Conservation (phyloP, 306 rosid species). For the Trichosanthes truncata region DNA sequence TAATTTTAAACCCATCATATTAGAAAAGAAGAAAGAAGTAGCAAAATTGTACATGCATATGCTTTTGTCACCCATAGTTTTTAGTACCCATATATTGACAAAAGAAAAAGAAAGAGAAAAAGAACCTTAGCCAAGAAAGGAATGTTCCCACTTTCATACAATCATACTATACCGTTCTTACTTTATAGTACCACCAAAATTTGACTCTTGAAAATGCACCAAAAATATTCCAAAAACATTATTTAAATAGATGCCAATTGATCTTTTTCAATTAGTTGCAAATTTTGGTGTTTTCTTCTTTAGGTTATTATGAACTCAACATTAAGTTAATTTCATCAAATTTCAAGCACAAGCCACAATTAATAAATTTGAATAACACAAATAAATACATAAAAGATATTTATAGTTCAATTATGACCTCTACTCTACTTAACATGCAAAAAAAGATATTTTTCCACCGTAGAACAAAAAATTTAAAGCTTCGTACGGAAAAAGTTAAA, state of each 20-base stretch:
- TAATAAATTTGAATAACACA: no score
- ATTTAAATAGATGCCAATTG: not conserved
- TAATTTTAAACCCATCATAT: not conserved
- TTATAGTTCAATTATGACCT: not conserved
- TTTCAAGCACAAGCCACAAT: not conserved
- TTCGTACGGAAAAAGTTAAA: not conserved
- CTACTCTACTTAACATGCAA: not conserved
- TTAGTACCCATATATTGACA: not conserved
- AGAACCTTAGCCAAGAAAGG: not conserved
- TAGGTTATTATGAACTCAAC: not conserved
- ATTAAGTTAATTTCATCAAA: not conserved
- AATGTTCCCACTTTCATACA: slow-evolving; percentile 5
- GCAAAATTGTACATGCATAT: not conserved
- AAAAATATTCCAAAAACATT: not conserved
- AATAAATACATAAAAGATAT: not conserved
- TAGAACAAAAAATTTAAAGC: not conserved
- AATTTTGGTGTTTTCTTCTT: not conserved
- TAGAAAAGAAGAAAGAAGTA: not conserved
- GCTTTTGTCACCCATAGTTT: not conserved
- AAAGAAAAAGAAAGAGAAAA: not conserved
- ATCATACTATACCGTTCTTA: not conserved
- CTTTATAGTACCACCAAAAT: not conserved
- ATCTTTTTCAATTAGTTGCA: not conserved
- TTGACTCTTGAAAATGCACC: not conserved
- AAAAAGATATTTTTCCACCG: not conserved